Conservation (phyloP, 2,329 filamentous ascomycete genomes). For the Venturia oleaginea region DNA sequence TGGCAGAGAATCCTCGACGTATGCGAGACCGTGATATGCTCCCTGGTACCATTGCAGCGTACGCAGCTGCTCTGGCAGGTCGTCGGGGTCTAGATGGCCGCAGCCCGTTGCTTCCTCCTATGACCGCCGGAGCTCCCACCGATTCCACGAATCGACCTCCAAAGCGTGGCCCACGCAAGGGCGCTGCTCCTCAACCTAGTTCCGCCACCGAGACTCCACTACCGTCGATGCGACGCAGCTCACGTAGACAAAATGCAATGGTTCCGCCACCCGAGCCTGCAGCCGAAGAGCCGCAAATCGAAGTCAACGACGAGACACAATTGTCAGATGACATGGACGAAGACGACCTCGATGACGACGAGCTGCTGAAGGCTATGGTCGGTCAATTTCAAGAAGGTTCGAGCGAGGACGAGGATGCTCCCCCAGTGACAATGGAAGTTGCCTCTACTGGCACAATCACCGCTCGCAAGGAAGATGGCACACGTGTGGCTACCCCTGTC, state of each 20-base stretch:
- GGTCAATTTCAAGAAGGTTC: constrained; percentile 82
- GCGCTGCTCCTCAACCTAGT: background rate
- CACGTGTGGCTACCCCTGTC: constrained; percentile 72
- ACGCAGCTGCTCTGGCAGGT: constrained; percentile 63
- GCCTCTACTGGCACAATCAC: constrained; percentile 80
- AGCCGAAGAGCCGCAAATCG: constrained; percentile 56
- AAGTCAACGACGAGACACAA: constrained; percentile 88
- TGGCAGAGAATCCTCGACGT: constrained; percentile 63
- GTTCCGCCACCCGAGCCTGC: constrained; percentile 42
- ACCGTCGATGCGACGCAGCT: constrained; percentile 49
- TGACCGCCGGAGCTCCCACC: constrained; percentile 27
- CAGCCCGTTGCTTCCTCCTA: constrained; percentile 16
- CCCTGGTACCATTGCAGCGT: constrained; percentile 62
- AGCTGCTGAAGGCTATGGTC: constrained; percentile 75
- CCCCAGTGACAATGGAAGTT: constrained; percentile 85
- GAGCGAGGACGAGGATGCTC: constrained; percentile 64
- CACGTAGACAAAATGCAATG: constrained; percentile 42
- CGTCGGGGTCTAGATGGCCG: constrained; percentile 25
- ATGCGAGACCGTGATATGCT: constrained; percentile 48
- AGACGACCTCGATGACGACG: constrained; percentile 44
- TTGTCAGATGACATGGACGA: constrained; percentile 65
- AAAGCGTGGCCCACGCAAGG: constrained; percentile 19
- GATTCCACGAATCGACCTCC: constrained; percentile 25
- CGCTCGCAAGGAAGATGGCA: constrained; percentile 85
- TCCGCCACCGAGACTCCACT: constrained; percentile 35